These are phyloP conservation scores for Umbelopsis isabellina DNA, from an alignment of 192 early-diverging fungal species.

Conservation along the genomic window DNA sequence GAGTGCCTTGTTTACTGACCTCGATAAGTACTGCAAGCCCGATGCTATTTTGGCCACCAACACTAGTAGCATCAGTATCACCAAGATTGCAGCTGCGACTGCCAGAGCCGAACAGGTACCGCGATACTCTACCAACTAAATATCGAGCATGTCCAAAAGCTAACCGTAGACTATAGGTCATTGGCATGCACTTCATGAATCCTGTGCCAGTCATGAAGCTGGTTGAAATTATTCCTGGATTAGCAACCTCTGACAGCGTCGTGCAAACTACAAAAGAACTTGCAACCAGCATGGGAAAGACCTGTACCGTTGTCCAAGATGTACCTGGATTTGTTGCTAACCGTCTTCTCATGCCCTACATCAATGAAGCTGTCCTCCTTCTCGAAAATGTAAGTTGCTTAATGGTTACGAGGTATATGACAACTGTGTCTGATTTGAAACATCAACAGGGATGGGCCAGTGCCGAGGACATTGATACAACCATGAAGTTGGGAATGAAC, in stretches of 20 bases:
- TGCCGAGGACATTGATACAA: conserved; percentile 95
- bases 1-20: conserved; percentile 74
- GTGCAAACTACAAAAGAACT: conserved; percentile 74
- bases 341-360: conserved; percentile 98
- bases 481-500: conserved; percentile 98
- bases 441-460: conserved; percentile 75
- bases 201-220: conserved; percentile 96
- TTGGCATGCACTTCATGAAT: conserved; percentile 99
- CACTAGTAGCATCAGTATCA: conserved; percentile 97
- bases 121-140: not conserved
- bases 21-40: conserved; percentile 66
- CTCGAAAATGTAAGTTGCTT: conserved; percentile 69
- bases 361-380: conserved; percentile 92
- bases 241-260: conserved; percentile 78
- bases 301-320: conserved; percentile 84
- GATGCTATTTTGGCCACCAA: conserved; percentile 92
- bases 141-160: not conserved
- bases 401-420: not conserved
- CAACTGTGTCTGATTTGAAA: not conserved
- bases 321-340: conserved; percentile 98
- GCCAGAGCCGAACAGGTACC: conserved; percentile 66
- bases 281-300: conserved; percentile 90
- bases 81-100: conserved; percentile 95
- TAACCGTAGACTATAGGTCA: conserved; percentile 53
- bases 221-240: conserved; percentile 95